These are phyloP conservation scores for Chlorella sorokiniana DNA, from an alignment of 139 green algal genomes.

Conservation along the genomic window DNA sequence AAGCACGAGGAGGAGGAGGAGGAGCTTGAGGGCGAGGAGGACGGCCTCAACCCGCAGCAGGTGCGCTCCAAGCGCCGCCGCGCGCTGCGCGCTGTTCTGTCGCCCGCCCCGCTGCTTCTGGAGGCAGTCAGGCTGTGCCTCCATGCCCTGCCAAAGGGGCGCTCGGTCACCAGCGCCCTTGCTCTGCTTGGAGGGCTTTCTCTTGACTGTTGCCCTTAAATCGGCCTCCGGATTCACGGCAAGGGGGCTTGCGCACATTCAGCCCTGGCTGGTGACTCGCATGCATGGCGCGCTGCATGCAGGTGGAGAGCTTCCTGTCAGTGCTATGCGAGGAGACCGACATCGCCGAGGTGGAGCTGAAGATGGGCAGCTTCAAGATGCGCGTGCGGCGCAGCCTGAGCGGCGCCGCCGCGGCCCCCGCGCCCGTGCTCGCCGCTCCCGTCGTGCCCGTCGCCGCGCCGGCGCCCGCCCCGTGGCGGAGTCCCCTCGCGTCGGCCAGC, in stretches of 20 bases:
- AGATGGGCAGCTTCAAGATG: conserved; percentile 81
- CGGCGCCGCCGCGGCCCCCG: not conserved
- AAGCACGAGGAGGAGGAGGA: conserved; percentile 49
- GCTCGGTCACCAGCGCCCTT: no score
- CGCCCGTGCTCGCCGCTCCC: conserved; percentile 18
- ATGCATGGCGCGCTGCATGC: conserved; percentile 9
- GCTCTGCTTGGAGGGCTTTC: no score
- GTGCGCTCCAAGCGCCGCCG: no score
- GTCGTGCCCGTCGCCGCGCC: conserved; percentile 17
- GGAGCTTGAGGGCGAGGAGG: conserved; percentile 59
- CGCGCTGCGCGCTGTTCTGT: no score
- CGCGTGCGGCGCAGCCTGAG: conserved; percentile 67
- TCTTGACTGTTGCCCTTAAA: no score
- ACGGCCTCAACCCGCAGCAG: conserved; percentile 43
- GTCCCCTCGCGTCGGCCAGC: not conserved
- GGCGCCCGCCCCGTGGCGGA: conserved; percentile 10
- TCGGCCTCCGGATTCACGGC: no score
- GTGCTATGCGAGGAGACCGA: conserved; percentile 83
- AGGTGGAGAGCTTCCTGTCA: conserved; percentile 78
- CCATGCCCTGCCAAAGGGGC: no score
- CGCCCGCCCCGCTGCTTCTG: no score
- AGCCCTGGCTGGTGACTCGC: no score
- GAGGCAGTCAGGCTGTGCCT: no score
- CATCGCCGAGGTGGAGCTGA: conserved; percentile 83
- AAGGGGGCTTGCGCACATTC: no score